Percentiles rank a stretch among this genome's conserved stretches.
phyloP scores from a whole-genome alignment of 495 filamentous ascomycete genomes.

The Penicillium coprophilum region DNA sequence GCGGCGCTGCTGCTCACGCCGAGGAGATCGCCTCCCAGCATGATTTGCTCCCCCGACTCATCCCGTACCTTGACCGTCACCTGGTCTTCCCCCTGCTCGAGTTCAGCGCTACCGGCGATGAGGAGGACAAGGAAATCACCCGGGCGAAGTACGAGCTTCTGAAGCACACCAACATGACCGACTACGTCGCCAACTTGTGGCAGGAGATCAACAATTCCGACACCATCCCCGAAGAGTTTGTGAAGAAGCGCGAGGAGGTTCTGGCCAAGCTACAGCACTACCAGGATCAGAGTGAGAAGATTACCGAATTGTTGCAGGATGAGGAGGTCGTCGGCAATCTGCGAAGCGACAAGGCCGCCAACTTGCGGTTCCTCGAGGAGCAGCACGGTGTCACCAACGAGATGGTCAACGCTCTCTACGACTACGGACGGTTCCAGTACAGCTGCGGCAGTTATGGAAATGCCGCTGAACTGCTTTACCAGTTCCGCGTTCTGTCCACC shows the following conservation, averaged over 20 bases:
- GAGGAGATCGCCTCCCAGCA: constrained; percentile 63
- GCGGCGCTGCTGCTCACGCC: constrained; percentile 51
- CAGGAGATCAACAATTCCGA: constrained; percentile 79
- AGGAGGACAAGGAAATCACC: constrained; percentile 65
- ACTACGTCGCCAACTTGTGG: constrained; percentile 89
- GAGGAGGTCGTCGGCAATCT: constrained; percentile 86
- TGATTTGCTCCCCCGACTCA: constrained; percentile 84
- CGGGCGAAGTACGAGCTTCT: constrained; percentile 87
- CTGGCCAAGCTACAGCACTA: constrained; percentile 74
- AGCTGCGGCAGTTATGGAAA: constrained; percentile 88
- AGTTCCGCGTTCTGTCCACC: constrained; percentile 94
- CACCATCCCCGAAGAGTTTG: constrained; percentile 78
- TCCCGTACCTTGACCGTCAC: constrained; percentile 92
- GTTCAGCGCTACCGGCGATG: constrained; percentile 63
- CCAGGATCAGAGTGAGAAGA: constrained; percentile 80
- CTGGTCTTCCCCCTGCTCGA: constrained; percentile 92
- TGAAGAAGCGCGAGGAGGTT: constrained; percentile 84
- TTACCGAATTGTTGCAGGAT: constrained; percentile 77
- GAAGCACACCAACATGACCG: constrained; percentile 96
- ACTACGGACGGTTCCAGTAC: constrained; percentile 94
- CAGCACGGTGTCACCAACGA: constrained; percentile 89
- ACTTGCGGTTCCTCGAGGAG: constrained; percentile 93
- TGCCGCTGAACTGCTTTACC: constrained; percentile 86
- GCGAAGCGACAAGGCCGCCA: constrained; percentile 92
- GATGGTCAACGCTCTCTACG: constrained; percentile 91